These are phyloP conservation scores for Arxiozyma slooffiae DNA, from an alignment of 1,139 yeast genomes.

Conservation along the genomic window DNA sequence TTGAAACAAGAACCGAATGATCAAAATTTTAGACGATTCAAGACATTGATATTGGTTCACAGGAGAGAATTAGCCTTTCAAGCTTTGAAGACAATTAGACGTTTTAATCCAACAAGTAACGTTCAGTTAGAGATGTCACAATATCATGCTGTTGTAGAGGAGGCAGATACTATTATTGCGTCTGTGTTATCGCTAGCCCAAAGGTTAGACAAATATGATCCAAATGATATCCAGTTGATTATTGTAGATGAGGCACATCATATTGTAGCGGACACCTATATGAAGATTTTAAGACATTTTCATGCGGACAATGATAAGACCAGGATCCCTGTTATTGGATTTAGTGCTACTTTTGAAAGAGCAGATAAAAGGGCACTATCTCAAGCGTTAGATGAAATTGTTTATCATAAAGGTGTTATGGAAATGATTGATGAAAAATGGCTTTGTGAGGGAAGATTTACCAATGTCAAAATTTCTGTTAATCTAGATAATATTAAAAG, in stretches of 20 bases:
- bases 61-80: conserved; percentile 71
- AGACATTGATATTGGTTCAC: conserved; percentile 65
- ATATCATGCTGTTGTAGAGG: conserved; percentile 21
- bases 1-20: background rate
- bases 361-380: conserved; percentile 57
- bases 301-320: conserved; percentile 38
- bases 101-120: conserved; percentile 40
- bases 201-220: conserved; percentile 48
- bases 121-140: conserved; percentile 72
- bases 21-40: conserved; percentile 5
- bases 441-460: conserved; percentile 59
- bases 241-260: conserved; percentile 93
- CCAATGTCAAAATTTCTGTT: conserved; percentile 39
- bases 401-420: conserved; percentile 55
- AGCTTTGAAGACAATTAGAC: conserved; percentile 45
- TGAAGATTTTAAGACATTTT: conserved; percentile 49
- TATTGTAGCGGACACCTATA: conserved; percentile 66
- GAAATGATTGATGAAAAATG: conserved; percentile 63
- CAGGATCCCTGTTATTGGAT: conserved; percentile 58
- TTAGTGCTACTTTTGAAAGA: conserved; percentile 74
- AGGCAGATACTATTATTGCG: conserved; percentile 63
- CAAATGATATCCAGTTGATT: conserved; percentile 49
- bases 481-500: conserved; percentile 32
- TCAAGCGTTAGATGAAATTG: conserved; percentile 60
- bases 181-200: conserved; percentile 62